phyloP scores from a whole-genome alignment of 345 rosid genomes.

The Salix udensis region DNA sequence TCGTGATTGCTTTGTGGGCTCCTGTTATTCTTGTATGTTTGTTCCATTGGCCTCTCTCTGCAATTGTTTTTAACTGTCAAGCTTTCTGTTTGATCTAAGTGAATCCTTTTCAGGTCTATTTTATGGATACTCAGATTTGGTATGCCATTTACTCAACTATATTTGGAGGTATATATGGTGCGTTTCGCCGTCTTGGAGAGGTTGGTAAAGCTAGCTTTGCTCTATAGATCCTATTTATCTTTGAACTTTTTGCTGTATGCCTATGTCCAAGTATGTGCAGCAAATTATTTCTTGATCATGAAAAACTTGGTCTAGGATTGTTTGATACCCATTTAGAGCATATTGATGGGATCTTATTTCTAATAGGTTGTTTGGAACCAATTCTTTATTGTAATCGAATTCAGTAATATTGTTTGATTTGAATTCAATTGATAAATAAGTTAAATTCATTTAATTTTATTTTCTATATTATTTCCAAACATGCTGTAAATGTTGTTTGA shows the following conservation, averaged over 20 bases:
- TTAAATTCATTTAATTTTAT: too few species aligned
- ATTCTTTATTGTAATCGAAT: too few species aligned
- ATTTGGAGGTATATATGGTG: conserved; percentile 97
- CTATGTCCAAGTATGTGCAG: not conserved
- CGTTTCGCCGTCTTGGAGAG: conserved; percentile 99
- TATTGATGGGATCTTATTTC: too few species aligned
- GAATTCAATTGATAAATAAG: too few species aligned
- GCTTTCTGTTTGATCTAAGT: conserved; percentile 8
- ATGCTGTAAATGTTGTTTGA: too few species aligned
- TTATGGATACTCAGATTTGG: conserved; percentile 99
- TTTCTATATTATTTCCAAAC: too few species aligned
- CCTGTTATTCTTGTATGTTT: conserved; percentile 84
- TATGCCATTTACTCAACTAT: conserved; percentile 95
- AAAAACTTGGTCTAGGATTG: too few species aligned
- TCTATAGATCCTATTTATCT: not conserved
- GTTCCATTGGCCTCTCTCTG: not conserved
- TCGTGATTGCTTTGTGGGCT: conserved; percentile 92
- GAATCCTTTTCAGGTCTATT: conserved; percentile 63
- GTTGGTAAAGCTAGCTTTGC: conserved; percentile 28
- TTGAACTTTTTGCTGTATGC: not conserved
- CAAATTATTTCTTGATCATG: too few species aligned
- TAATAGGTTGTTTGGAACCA: too few species aligned
- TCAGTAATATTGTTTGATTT: too few species aligned
- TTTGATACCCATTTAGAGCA: too few species aligned
- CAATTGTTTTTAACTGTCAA: not conserved